Percentiles rank a stretch among this genome's conserved stretches.
phyloP scores from a whole-genome alignment of 768 basidiomycete genomes.

The Leccinum rimulosum region DNA sequence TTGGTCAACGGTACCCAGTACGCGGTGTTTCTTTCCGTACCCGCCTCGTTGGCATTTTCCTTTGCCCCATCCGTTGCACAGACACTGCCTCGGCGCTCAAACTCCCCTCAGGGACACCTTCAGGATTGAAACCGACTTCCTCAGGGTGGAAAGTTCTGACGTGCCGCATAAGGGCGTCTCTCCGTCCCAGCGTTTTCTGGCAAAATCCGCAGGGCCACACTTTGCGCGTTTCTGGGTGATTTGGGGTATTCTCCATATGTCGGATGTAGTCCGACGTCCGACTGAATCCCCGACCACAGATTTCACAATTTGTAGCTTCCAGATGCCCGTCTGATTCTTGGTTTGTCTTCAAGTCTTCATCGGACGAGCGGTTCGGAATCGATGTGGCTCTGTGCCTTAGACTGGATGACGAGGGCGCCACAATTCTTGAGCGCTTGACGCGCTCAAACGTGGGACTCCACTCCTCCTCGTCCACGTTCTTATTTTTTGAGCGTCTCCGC shows the following conservation, averaged over 20 bases:
- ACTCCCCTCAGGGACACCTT: not conserved
- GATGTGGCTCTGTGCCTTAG: not conserved
- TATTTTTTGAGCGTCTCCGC: constrained; percentile 11
- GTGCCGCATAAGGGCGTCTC: constrained; percentile 26
- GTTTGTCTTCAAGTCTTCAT: not conserved
- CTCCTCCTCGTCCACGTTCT: constrained; percentile 21
- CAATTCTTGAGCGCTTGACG: constrained; percentile 1
- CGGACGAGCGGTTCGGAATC: not conserved
- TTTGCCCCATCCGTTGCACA: constrained; percentile 6
- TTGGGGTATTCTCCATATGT: constrained; percentile 20
- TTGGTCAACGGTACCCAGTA: constrained; percentile 1
- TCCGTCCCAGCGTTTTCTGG: constrained; percentile 20
- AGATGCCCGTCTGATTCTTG: not conserved
- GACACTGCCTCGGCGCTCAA: not conserved
- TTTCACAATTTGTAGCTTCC: constrained; percentile 9
- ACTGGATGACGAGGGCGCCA: not conserved
- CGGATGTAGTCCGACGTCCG: constrained; percentile 22
- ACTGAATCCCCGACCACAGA: constrained; percentile 19
- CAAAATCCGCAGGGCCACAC: constrained; percentile 27
- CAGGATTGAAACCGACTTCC: not conserved
- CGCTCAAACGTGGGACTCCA: constrained; percentile 14
- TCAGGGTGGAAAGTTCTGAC: constrained; percentile 19
- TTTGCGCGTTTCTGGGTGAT: constrained; percentile 24
- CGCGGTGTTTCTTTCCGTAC: constrained; percentile 7
- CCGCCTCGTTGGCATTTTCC: constrained; percentile 3